Evolutionary conservation across 2,329 filamentous ascomycete genomes (phyloP), one percentile per base, ranked within the genome.

Genomic region (Colletotrichum musicola): DNA sequence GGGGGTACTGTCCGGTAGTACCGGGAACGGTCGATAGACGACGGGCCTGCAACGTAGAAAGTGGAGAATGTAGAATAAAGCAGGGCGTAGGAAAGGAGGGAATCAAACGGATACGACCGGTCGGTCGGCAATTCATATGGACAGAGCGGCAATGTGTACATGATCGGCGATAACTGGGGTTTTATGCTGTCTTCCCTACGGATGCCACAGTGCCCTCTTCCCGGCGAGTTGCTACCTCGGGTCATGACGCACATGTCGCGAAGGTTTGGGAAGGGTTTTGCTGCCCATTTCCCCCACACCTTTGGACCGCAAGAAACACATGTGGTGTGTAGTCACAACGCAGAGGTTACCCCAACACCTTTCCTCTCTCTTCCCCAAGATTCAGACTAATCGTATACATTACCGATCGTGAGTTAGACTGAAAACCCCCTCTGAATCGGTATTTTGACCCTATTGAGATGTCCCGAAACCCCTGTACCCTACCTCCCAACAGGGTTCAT

Each of bases 71-170:
- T 16, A 30, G 13, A 6, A 46, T 35, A 62, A 16, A 62, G 30
- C 16, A 14, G 25, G 20, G 38, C 49, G n/a, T 13, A 44, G 49
- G 44, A 22, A 12, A 18, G 20, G 16, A 18, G 40, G 56, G 13
- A 47, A 47, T 4, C 25, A 47, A 42, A 20, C 20, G 40, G 40
- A 42, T 47, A n/a, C 22, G 18, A 18, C n/a, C 44, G 51, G 16
- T 27, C 40, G 40, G 20, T 68, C 64, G 64, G 64, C 64, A 68
- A 68, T 59, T 25, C 64, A 68, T 12, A 6, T 20, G 12, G 25
- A 18, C 9, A n/a, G 27, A 38, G 30, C 60, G 64, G 60, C 60
- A 58, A 68, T 25, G 30, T 13, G 30, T 35, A 35, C 40, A 25
- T 14, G 25, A 12, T 57, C 61, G 60, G 64, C 61, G 54, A 49